Base-by-base conservation (phyloP, 108 stramenopile genomes). In the Schizochytrium sp. region DNA sequence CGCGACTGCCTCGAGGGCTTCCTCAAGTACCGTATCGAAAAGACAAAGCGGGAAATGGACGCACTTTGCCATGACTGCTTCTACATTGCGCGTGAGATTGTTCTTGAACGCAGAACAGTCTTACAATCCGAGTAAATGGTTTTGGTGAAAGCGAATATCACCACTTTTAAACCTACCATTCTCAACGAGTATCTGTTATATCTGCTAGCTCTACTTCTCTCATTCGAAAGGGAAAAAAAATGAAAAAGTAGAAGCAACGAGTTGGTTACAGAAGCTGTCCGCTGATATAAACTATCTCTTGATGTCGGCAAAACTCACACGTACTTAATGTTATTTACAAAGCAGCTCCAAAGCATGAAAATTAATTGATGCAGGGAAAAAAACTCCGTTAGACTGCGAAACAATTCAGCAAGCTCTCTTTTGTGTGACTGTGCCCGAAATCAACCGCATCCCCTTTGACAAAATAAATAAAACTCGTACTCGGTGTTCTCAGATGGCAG, bases 61-160 rank as follows among this genome's bases (percentile, higher is more conserved):
- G 47, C 76, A 40, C 76, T 83, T 2, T 83, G 53, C 76, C 76
- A 83, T 53, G 76, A 83, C n/a, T 83, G 76, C 76, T 83, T 83
- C 2, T 55, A 83, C 76, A 55, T 83, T 42, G 53, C 50, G 17
- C 76, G 76, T 10, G 76, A 83, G 5, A 47, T 83, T 50, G 76
- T 55, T 49, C 76, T 83, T 53, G 50, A 17, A 10, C 47, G 76
- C 47, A 60, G 19, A 17, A 60, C 19, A 60, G 59, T 28, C 28
- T 28, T 28, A 60, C 59, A 17, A n/a, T 60, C 59, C 19, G 19
- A n/a, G 59, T 60, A 17, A 60, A 17, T 60, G 19, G 19, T 60
- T n/a, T 17, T 17, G 59, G 19, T 60, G 59, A 17, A 17, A n/a
- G 17, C 19, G 59, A 17, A 17, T 19, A 17, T 19, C 59, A 60